These are phyloP conservation scores for Aureobasidium musti DNA, from an alignment of 2,329 filamentous ascomycete species.

Conservation along the genomic window DNA sequence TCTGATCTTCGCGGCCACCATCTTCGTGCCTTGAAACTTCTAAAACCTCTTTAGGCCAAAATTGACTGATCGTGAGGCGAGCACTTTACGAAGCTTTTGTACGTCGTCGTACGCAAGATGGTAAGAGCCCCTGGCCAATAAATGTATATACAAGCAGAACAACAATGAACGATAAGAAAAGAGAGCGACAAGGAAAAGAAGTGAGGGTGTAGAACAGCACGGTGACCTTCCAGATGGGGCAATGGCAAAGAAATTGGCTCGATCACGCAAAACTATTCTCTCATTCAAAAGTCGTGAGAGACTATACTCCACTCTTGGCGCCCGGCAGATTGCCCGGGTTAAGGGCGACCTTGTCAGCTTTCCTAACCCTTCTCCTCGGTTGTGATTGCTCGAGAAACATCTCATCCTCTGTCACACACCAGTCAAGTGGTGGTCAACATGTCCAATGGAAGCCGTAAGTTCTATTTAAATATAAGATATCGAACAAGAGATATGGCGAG, in stretches of 20 bases:
- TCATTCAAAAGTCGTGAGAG: no score
- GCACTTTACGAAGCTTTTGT: not conserved
- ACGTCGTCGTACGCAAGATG: not conserved
- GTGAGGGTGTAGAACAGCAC: not conserved
- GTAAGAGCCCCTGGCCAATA: no score
- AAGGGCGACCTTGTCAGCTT: constrained; percentile 9
- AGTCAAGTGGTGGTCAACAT: no score
- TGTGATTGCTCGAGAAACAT: not conserved
- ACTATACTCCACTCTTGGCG: constrained; percentile 11
- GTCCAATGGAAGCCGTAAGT: no score
- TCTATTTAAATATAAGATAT: no score
- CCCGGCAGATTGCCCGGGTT: not conserved
- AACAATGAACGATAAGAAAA: not conserved
- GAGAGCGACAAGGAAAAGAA: not conserved
- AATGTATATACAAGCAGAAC: constrained; percentile 1
- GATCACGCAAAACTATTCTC: constrained; percentile 26
- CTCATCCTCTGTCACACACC: no score
- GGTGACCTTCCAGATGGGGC: not conserved
- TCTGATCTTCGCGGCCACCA: constrained; percentile 29
- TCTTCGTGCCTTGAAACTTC: not conserved
- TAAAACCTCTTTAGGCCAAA: not conserved
- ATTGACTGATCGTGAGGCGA: not conserved
- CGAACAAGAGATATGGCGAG: not conserved
- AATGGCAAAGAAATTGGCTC: constrained; percentile 17
- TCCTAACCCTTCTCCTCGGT: not conserved